Conservation (phyloP, 768 basidiomycete species). For the Pleurotus djamor region DNA sequence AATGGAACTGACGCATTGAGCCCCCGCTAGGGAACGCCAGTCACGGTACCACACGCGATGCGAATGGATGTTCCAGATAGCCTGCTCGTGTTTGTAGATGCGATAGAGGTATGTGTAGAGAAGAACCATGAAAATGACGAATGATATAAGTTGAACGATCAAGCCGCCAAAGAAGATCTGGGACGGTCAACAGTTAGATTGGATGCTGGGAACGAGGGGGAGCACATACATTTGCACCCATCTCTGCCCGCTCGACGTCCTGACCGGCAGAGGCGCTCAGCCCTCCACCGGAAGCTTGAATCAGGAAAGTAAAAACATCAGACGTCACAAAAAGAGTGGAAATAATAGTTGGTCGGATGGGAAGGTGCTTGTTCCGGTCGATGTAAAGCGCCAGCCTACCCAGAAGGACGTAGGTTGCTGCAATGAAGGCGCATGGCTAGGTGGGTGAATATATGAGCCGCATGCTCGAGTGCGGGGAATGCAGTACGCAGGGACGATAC, state of each 20-base stretch:
- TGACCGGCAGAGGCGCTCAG: slow-evolving; percentile 21
- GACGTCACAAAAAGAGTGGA: slow-evolving; percentile 47
- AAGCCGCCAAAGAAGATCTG: slow-evolving; percentile 47
- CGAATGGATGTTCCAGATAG: slow-evolving; percentile 26
- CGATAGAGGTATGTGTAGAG: slow-evolving; percentile 35
- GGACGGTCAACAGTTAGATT: not conserved
- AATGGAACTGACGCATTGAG: slow-evolving; percentile 40
- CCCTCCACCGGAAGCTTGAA: slow-evolving; percentile 42
- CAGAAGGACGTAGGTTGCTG: slow-evolving; percentile 50
- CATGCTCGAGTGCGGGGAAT: not conserved
- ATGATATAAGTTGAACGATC: slow-evolving; percentile 41
- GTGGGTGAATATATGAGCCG: not conserved
- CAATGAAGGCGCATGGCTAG: slow-evolving; percentile 62
- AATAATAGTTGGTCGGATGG: slow-evolving; percentile 35
- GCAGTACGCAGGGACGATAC: not conserved
- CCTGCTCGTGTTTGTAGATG: slow-evolving; percentile 29
- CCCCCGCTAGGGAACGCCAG: slow-evolving; percentile 45
- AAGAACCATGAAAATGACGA: slow-evolving; percentile 35
- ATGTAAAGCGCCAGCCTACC: slow-evolving; percentile 45
- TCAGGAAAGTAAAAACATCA: slow-evolving; percentile 51
- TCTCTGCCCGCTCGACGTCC: slow-evolving; percentile 8
- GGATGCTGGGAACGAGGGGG: not conserved
- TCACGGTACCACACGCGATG: slow-evolving; percentile 36
- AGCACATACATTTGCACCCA: slow-evolving; percentile 22
- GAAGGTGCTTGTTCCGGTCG: slow-evolving; percentile 32